These are phyloP conservation scores for Microbotryum lychnidis-dioicae DNA, from an alignment of 1,284 basidiomycete species.

Conservation along the genomic window DNA sequence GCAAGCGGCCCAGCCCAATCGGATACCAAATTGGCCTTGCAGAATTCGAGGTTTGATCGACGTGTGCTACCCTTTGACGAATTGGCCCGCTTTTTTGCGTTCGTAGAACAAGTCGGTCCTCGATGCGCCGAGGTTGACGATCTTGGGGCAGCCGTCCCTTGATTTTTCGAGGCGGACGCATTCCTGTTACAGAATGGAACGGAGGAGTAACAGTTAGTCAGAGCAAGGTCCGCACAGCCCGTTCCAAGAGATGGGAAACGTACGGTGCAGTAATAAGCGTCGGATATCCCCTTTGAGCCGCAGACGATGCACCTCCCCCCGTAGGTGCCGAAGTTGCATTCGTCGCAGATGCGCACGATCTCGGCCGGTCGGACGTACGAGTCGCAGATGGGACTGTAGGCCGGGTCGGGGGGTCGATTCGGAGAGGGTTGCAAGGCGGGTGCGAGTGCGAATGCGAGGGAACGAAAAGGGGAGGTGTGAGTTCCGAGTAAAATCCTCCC, in stretches of 20 bases:
- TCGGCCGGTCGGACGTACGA: constrained; percentile 98
- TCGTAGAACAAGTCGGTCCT: constrained; percentile 85
- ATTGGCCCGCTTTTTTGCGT: constrained; percentile 41
- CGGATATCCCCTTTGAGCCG: constrained; percentile 86
- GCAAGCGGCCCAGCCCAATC: too few species aligned
- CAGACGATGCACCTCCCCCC: constrained; percentile 97
- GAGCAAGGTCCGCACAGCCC: neutral
- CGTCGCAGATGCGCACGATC: constrained; percentile 94
- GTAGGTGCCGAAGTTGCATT: constrained; percentile 95
- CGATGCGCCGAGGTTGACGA: constrained; percentile 81
- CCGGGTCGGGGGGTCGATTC: too few species aligned
- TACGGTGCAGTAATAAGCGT: constrained; percentile 94
- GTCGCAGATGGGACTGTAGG: constrained; percentile 88
- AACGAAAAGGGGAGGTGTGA: neutral
- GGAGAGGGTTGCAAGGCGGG: too few species aligned
- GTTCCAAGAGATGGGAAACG: neutral
- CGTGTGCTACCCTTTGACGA: constrained; percentile 14
- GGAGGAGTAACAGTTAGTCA: neutral
- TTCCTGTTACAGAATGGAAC: constrained; percentile 22
- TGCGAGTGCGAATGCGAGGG: too few species aligned
- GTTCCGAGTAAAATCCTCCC: too few species aligned
- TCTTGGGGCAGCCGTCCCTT: constrained; percentile 96
- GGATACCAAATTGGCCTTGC: too few species aligned
- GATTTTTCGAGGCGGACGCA: constrained; percentile 96
- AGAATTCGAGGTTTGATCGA: neutral